These are phyloP conservation scores for Clonostachys solani DNA, from an alignment of 2,329 filamentous ascomycete genomes.

Conservation along the genomic window DNA sequence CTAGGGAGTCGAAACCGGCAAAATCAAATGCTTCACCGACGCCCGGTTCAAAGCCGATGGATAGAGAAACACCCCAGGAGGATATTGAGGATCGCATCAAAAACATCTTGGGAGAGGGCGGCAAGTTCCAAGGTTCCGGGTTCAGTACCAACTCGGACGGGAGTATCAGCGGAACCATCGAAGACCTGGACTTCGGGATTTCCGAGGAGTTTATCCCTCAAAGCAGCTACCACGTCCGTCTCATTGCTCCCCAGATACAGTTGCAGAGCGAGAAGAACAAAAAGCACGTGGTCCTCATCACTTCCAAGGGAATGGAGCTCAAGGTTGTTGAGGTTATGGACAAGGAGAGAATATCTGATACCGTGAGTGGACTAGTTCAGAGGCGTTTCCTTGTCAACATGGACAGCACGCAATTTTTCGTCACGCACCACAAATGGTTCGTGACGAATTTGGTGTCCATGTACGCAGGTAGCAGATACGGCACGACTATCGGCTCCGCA, in stretches of 20 bases:
- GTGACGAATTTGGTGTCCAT: constrained; percentile 79
- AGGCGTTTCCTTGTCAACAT: constrained; percentile 90
- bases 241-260: constrained; percentile 97
- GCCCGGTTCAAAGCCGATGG: constrained; percentile 27
- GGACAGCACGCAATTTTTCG: constrained; percentile 98
- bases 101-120: constrained; percentile 79
- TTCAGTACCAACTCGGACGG: constrained; percentile 24
- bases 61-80: constrained; percentile 48
- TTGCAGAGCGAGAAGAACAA: constrained; percentile 97
- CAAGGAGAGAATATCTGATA: constrained; percentile 85
- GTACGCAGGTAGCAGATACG: constrained; percentile 93
- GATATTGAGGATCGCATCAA: constrained; percentile 82
- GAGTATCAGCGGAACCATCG: constrained; percentile 39
- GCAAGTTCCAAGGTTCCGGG: constrained; percentile 61
- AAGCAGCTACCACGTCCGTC: constrained; percentile 88
- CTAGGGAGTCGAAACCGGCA: constrained; percentile 16
- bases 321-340: constrained; percentile 99
- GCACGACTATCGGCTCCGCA: constrained; percentile 74
- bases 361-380: constrained; percentile 92
- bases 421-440: constrained; percentile 91
- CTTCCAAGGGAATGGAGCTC: constrained; percentile 95
- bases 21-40: constrained; percentile 20
- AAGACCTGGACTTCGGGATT: constrained; percentile 70
- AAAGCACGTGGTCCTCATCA: constrained; percentile 94
- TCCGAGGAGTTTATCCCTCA: constrained; percentile 84